These are phyloP conservation scores for Nyssa sinensis DNA, from an alignment of 148 eudicot genomes.

Conservation along the genomic window DNA sequence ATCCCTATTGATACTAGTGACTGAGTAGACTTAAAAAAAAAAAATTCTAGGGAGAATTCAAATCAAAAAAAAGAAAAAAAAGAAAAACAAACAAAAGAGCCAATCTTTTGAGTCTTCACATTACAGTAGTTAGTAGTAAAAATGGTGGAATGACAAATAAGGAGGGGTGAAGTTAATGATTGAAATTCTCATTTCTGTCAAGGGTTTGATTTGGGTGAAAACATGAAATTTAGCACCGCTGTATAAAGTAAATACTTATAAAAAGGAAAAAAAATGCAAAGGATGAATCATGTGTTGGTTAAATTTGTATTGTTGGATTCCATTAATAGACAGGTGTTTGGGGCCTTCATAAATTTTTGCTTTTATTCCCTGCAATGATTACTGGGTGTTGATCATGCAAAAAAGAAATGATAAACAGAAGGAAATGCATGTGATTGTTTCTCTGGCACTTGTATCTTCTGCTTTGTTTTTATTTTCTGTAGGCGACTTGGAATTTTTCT, in stretches of 20 bases:
- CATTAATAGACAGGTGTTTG: constrained; percentile 10
- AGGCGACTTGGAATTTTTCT: no score
- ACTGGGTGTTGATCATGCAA: constrained; percentile 19
- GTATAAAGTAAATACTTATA: background rate
- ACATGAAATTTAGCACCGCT: background rate
- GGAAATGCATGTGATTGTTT: constrained; percentile 50
- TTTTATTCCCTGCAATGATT: constrained; percentile 40
- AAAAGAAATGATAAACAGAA: constrained; percentile 23
- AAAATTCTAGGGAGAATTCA: no score
- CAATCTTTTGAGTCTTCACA: no score
- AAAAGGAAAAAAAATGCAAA: background rate
- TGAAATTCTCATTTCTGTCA: no score
- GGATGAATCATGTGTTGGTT: constrained; percentile 2
- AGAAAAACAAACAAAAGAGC: no score
- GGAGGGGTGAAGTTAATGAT: no score
- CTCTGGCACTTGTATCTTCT: constrained; percentile 25
- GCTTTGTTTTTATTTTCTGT: constrained; percentile 7
- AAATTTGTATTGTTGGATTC: constrained; percentile 15
- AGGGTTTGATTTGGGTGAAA: no score
- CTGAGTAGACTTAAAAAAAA: no score
- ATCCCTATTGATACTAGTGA: no score
- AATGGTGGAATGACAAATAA: no score
- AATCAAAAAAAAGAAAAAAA: no score
- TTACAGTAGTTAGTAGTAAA: no score
- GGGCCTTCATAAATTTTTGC: constrained; percentile 7